Percentiles rank a stretch among this genome's conserved stretches.
These are phyloP conservation scores for Blastobotrys mokoenaii DNA, from an alignment of 805 yeast species.

Conservation along the genomic window DNA sequence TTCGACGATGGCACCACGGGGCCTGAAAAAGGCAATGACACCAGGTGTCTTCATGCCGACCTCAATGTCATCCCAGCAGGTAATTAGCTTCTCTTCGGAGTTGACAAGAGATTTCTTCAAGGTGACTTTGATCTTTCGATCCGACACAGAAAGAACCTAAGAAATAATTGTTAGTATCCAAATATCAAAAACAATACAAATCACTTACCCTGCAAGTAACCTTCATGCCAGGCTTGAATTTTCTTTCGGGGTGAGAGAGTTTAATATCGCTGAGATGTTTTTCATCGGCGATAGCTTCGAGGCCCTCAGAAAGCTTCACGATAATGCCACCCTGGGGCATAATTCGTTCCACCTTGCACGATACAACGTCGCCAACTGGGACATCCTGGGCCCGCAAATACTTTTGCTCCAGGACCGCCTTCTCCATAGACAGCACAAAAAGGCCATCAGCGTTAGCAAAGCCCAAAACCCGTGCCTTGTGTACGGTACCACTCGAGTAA, in stretches of 20 bases:
- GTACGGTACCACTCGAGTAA: conserved; percentile 56
- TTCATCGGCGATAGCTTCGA: conserved; percentile 65
- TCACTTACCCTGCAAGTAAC: conserved; percentile 66
- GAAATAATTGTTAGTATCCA: background rate
- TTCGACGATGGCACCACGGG: conserved; percentile 73
- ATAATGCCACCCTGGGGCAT: conserved; percentile 58
- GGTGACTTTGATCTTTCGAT: conserved; percentile 48
- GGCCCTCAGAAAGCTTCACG: conserved; percentile 51
- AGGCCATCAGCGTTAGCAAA: conserved; percentile 58
- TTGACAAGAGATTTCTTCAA: conserved; percentile 78
- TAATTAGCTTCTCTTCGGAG: conserved; percentile 31
- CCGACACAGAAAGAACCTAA: conserved; percentile 22
- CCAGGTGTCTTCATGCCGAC: conserved; percentile 55
- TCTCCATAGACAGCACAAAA: conserved; percentile 61
- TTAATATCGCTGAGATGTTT: conserved; percentile 77
- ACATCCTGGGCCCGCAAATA: conserved; percentile 66
- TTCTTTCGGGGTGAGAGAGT: conserved; percentile 83
- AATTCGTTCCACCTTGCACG: conserved; percentile 45
- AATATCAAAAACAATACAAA: background rate
- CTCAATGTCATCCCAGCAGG: conserved; percentile 44
- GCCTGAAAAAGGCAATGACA: conserved; percentile 61
- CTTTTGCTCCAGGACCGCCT: conserved; percentile 51
- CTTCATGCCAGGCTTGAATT: conserved; percentile 76
- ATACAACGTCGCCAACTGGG: conserved; percentile 61
- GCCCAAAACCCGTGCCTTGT: conserved; percentile 70